Evolutionary conservation across 306 rosid genomes (phyloP).

Genomic region (Ammopiptanthus mongolicus): DNA sequence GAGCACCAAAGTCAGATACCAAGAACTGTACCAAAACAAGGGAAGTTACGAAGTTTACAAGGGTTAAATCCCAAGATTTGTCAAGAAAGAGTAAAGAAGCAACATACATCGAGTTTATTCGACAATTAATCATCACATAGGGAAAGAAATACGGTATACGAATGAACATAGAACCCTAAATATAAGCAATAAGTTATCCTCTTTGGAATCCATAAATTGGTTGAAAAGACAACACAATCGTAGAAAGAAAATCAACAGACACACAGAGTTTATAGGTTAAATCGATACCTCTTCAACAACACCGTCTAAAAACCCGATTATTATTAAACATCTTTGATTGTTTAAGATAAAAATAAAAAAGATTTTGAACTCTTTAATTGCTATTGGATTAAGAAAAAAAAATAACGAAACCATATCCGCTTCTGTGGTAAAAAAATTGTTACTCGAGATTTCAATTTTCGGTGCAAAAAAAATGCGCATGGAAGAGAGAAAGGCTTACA

Average conservation of each 20-base stretch:
- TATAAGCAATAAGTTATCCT: not conserved
- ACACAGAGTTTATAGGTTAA: not conserved
- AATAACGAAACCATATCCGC: not conserved
- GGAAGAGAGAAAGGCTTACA: slow-evolving; percentile 4
- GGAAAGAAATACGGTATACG: not conserved
- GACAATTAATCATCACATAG: not conserved
- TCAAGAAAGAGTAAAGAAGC: not conserved
- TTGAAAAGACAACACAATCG: not conserved
- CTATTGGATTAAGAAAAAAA: not conserved
- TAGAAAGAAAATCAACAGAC: not conserved
- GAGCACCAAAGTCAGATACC: no score
- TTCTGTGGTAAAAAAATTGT: not conserved
- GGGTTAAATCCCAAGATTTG: not conserved
- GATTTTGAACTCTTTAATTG: not conserved
- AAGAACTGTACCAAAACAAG: not conserved
- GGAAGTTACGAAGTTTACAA: not conserved
- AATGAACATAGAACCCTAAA: not conserved
- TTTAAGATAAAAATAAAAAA: not conserved
- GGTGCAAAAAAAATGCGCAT: not conserved
- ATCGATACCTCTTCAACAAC: not conserved
- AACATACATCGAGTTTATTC: not conserved
- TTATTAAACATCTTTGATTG: not conserved
- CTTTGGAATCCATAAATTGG: not conserved
- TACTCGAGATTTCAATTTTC: not conserved
- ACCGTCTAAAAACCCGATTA: not conserved